These are phyloP conservation scores for Clitopilus hobsonii DNA, from an alignment of 768 basidiomycete genomes.

Conservation along the genomic window DNA sequence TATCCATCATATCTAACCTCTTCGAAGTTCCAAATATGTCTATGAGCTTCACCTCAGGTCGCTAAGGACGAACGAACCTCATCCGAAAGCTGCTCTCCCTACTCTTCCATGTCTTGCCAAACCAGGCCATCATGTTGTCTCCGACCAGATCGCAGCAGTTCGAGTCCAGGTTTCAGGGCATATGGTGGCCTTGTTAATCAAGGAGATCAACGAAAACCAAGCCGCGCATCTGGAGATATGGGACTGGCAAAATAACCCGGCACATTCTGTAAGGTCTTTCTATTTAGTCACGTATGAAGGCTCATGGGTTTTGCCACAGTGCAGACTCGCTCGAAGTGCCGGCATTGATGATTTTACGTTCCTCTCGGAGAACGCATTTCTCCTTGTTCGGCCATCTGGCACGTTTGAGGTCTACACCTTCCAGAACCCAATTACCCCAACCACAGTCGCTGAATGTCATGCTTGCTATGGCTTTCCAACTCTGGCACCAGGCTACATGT, in stretches of 20 bases:
- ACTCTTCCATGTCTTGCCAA: conserved; percentile 35
- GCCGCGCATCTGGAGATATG: conserved; percentile 46
- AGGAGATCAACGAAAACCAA: conserved; percentile 35
- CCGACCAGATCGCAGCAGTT: conserved; percentile 34
- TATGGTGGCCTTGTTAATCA: conserved; percentile 44
- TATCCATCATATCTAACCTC: not conserved
- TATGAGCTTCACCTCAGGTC: conserved; percentile 50
- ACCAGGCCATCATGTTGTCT: conserved; percentile 17
- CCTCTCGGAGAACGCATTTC: conserved; percentile 37
- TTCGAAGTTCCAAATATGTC: conserved; percentile 30
- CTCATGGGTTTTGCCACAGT: conserved; percentile 22
- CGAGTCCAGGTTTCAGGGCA: conserved; percentile 42
- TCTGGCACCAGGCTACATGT: conserved; percentile 38
- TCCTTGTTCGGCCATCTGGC: conserved; percentile 42
- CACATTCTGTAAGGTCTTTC: conserved; percentile 33
- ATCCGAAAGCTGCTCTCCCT: conserved; percentile 36
- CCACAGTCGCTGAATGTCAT: conserved; percentile 25
- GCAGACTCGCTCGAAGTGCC: conserved; percentile 30
- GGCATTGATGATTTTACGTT: conserved; percentile 54
- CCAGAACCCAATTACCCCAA: conserved; percentile 24
- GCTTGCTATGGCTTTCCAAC: conserved; percentile 38
- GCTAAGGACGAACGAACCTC: conserved; percentile 45
- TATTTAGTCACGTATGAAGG: not conserved
- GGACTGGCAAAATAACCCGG: conserved; percentile 40
- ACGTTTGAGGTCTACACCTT: conserved; percentile 48